Evolutionary conservation across 371 early-diverging fungal genomes (phyloP), one percentile per base, ranked within the genome.

Genomic region (Apophysomyces variabilis): DNA sequence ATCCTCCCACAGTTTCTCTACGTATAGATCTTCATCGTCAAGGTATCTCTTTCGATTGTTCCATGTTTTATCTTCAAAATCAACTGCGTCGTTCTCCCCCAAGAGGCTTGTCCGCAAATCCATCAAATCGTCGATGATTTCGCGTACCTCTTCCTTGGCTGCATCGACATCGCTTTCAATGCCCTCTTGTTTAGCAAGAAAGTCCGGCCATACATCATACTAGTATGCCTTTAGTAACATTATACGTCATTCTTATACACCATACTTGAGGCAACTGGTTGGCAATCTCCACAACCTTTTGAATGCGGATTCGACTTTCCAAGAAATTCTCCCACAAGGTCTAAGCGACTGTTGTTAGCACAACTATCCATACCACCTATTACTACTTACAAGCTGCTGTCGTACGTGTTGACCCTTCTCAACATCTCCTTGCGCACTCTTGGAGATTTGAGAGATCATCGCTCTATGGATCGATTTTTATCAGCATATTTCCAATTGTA

Each of bases 401-500:
- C 87, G 92, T 85, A 97, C 95, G 66, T 96, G 94, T 41, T 85
- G 82, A 21, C 98, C 97, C 69, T 96, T 96, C 70, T 92, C 94
- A 32, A 93, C 83, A 70, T 96, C 97, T 38, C 84, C 80, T 43
- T 89, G 84, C 1, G 91, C 92, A 16, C 90, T 87, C 70, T 90
- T 78, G 9, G 90, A 81, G 62, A 95, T 78, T 26, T 78, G 85
- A 57, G 87, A 76, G 47, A 94, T 74, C 71, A 95, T 79, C 47
- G 85, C 80, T 57, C 78, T 83, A 68, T 13, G 11, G 11, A 26
- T 5, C 14, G 18, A 57, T 12, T 61, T 70, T 69, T 54, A 68
- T 64, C 65, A 73, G 68, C 5, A 54, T 61, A 26, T 18, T 11
- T 58, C 9, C 35, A 43, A 5, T 5, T 60, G 39, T 18, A 38